phyloP scores from a whole-genome alignment of 179 eudicot genomes.

The Silene coronaria region DNA sequence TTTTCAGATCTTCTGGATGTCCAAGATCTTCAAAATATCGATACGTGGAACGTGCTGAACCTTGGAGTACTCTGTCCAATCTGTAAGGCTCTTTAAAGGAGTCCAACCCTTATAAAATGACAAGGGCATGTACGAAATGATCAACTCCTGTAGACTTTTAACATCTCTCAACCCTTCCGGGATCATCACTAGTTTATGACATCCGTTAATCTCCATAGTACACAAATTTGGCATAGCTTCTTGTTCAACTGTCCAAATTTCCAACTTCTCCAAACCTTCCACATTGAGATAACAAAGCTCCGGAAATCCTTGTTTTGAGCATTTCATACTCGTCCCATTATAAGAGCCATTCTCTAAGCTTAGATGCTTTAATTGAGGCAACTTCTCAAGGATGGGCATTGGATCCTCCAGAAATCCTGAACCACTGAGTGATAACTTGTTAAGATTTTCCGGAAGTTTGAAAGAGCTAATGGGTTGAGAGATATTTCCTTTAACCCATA shows the following conservation, averaged over 20 bases:
- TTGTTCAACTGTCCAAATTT: constrained; percentile 12
- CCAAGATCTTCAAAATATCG: constrained; percentile 16
- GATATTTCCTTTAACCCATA: constrained; percentile 19
- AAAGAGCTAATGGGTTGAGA: not conserved
- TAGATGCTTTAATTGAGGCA: constrained; percentile 15
- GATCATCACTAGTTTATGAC: constrained; percentile 16
- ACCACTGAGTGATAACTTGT: not conserved
- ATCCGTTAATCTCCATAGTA: constrained; percentile 16
- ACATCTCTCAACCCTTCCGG: constrained; percentile 17
- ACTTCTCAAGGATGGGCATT: constrained; percentile 18
- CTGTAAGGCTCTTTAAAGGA: not conserved
- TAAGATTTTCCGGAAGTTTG: not conserved
- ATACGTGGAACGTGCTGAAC: constrained; percentile 14
- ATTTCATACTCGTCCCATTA: constrained; percentile 11
- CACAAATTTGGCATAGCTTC: constrained; percentile 16
- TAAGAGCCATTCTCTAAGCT: constrained; percentile 21
- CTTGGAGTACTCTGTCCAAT: constrained; percentile 13
- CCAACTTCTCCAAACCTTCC: constrained; percentile 9
- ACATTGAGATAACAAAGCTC: constrained; percentile 17
- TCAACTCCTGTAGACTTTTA: constrained; percentile 14
- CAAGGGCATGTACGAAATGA: constrained; percentile 17
- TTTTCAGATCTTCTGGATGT: not conserved
- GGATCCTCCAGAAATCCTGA: constrained; percentile 18
- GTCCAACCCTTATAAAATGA: constrained; percentile 8
- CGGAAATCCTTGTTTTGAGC: not conserved